A percentile compares a stretch with the other conserved stretches of the same genome.
phyloP scores from a whole-genome alignment of 305 asterid species.

The Withania somnifera region DNA sequence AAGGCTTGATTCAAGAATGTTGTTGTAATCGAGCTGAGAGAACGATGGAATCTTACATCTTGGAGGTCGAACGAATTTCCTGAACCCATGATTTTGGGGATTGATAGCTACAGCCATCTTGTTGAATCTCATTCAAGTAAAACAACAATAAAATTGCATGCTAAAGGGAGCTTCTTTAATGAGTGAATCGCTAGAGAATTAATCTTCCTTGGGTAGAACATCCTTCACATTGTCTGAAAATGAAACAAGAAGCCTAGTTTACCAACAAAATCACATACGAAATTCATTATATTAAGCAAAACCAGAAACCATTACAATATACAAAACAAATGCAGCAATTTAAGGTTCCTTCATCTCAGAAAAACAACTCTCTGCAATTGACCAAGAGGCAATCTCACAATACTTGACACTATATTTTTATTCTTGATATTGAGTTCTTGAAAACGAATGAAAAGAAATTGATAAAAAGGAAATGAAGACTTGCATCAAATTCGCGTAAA shows the following conservation, averaged over 20 bases:
- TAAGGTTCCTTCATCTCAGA: not conserved
- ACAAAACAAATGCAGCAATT: not conserved
- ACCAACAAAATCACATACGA: not conserved
- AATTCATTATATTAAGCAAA: not conserved
- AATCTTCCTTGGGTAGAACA: constrained; percentile 61
- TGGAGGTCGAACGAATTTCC: constrained; percentile 63
- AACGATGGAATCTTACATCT: constrained; percentile 68
- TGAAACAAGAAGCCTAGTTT: not conserved
- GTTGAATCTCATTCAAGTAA: constrained; percentile 43
- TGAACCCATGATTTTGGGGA: constrained; percentile 51
- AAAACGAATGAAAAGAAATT: not conserved
- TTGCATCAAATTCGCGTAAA: not conserved
- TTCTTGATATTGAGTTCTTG: not conserved
- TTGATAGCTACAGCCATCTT: constrained; percentile 74
- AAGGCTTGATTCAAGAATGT: constrained; percentile 23
- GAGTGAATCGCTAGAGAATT: constrained; percentile 37
- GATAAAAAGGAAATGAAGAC: too few species aligned
- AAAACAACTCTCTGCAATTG: not conserved
- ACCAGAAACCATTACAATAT: not conserved
- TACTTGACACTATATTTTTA: not conserved
- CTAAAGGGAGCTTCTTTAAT: constrained; percentile 43
- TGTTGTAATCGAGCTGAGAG: constrained; percentile 60
- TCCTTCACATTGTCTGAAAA: constrained; percentile 56
- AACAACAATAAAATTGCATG: constrained; percentile 39
- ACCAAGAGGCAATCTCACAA: too few species aligned